These are phyloP conservation scores for Solanum neorickii DNA, from an alignment of 257 asterid genomes.

Conservation along the genomic window DNA sequence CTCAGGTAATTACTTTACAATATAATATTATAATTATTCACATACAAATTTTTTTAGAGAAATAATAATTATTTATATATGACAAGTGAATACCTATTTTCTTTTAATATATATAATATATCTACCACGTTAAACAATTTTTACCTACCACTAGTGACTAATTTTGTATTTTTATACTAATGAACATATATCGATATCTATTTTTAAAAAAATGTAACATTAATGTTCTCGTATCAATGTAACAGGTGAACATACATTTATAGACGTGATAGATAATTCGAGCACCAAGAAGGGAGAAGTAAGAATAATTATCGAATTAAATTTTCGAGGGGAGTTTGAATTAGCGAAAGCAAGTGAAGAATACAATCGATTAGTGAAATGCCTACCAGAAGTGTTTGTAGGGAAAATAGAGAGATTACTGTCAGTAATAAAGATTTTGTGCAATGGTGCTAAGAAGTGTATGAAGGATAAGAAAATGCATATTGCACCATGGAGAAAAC, in stretches of 20 bases:
- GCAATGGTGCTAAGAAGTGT: slow-evolving; percentile 69
- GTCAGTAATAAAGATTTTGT: slow-evolving; percentile 46
- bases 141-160: too few species aligned
- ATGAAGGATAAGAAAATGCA: slow-evolving; percentile 86
- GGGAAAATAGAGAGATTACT: slow-evolving; percentile 71
- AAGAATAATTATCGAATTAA: slow-evolving; percentile 58
- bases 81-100: too few species aligned
- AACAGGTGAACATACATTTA: slow-evolving; percentile 76
- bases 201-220: too few species aligned
- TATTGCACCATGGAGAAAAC: slow-evolving; percentile 91
- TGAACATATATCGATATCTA: neutral
- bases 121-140: neutral
- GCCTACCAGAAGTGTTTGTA: slow-evolving; percentile 57
- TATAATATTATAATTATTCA: neutral
- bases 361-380: slow-evolving; percentile 44
- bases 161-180: too few species aligned
- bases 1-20: slow-evolving; percentile 36
- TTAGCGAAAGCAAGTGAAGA: slow-evolving; percentile 78
- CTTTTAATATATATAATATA: too few species aligned
- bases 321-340: slow-evolving; percentile 62
- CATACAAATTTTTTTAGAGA: neutral
- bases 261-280: slow-evolving; percentile 61
- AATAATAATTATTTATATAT: too few species aligned
- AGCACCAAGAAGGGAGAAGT: slow-evolving; percentile 43
- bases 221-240: neutral